Conservation (phyloP, 305 asterid genomes). For the Fraxinus latifolia region DNA sequence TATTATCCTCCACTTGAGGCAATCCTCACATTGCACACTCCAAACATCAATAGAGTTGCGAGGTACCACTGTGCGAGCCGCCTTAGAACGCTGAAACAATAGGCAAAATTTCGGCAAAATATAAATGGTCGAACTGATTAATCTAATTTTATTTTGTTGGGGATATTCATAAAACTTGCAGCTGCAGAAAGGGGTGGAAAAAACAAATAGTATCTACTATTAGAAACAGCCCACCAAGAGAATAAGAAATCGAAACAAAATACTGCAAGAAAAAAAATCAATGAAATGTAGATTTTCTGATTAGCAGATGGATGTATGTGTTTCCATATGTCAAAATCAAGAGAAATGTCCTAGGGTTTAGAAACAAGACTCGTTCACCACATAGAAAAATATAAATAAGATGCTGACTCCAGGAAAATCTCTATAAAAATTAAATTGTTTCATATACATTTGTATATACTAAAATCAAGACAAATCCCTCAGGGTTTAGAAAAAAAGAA, state of each 20-base stretch:
- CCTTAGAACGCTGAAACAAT: conserved; percentile 10
- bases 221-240: neutral
- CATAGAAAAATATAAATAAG: neutral
- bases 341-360: neutral
- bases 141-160: no score
- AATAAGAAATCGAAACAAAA: neutral
- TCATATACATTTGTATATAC: neutral
- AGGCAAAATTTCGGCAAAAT: neutral
- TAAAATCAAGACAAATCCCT: neutral
- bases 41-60: conserved; percentile 24
- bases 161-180: no score
- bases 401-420: neutral
- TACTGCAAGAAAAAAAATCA: neutral
- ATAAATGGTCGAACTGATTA: neutral
- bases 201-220: neutral
- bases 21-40: conserved; percentile 52
- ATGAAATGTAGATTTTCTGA: neutral
- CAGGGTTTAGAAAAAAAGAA: neutral
- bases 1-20: conserved; percentile 61
- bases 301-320: no score
- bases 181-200: no score
- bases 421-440: no score
- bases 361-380: neutral
- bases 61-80: neutral
- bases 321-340: no score